A percentile compares a stretch with the other conserved stretches of the same genome.
These are phyloP conservation scores for Gomphus bonarii DNA, from an alignment of 1,284 basidiomycete species.

Conservation along the genomic window DNA sequence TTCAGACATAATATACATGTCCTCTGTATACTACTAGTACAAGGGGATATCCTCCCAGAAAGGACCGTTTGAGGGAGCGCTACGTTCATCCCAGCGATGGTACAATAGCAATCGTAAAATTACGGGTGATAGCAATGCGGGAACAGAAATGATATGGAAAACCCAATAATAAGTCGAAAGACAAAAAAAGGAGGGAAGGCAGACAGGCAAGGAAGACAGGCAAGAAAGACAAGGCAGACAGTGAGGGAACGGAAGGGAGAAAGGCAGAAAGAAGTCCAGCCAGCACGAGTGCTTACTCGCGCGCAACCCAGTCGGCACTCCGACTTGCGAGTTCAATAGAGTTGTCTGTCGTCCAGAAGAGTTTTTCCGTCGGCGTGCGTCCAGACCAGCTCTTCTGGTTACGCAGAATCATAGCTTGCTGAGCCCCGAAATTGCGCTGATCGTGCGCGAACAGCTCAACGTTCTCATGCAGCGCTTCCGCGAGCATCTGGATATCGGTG, in stretches of 20 bases:
- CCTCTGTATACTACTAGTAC: not conserved
- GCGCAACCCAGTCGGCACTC: conserved; percentile 74
- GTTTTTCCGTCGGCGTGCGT: conserved; percentile 73
- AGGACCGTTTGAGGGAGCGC: not conserved
- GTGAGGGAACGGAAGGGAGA: not conserved
- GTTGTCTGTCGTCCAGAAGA: conserved; percentile 84
- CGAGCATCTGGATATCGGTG: conserved; percentile 74
- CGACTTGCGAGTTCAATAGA: conserved; percentile 73
- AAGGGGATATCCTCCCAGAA: not conserved
- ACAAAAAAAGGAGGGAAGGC: not conserved
- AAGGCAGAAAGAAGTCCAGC: not conserved
- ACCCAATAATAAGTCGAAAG: not conserved
- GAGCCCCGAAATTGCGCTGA: conserved; percentile 85
- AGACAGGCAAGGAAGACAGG: not conserved
- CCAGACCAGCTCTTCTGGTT: conserved; percentile 91
- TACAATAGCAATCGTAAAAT: conserved; percentile 1
- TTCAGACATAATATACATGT: not conserved
- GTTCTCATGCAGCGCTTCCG: conserved; percentile 82
- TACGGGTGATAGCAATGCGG: not conserved
- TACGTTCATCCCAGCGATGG: not conserved
- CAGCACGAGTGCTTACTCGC: conserved; percentile 36
- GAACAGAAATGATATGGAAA: not conserved
- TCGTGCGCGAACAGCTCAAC: conserved; percentile 85
- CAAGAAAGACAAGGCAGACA: too few relatives aligned
- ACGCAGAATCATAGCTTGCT: conserved; percentile 86